These are phyloP conservation scores for Nidularia sp. DNA, from an alignment of 768 basidiomycete species.

Conservation along the genomic window DNA sequence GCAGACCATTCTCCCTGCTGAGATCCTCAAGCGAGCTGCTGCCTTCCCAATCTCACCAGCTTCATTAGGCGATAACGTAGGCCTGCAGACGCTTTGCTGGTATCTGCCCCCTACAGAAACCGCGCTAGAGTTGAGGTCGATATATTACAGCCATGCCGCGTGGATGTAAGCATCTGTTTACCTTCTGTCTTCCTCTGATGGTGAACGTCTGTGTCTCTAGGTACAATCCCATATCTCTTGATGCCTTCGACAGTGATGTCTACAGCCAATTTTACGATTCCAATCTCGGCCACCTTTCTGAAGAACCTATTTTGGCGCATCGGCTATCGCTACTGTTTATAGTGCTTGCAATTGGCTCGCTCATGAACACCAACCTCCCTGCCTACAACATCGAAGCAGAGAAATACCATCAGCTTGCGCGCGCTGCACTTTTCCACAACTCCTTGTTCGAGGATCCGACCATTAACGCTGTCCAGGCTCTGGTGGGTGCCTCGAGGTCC, in stretches of 20 bases:
- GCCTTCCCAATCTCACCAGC: slow-evolving; percentile 57
- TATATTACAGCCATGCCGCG: slow-evolving; percentile 61
- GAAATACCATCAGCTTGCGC: slow-evolving; percentile 65
- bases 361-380: slow-evolving; percentile 52
- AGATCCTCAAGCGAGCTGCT: slow-evolving; percentile 61
- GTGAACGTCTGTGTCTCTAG: slow-evolving; percentile 24
- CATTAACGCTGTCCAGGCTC: slow-evolving; percentile 60
- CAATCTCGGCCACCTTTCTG: slow-evolving; percentile 34
- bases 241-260: slow-evolving; percentile 58
- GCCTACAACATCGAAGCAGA: slow-evolving; percentile 67
- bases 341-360: slow-evolving; percentile 60
- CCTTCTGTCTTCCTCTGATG: slow-evolving; percentile 2
- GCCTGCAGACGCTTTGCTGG: slow-evolving; percentile 58
- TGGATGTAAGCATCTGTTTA: slow-evolving; percentile 54
- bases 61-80: slow-evolving; percentile 37
- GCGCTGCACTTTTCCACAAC: slow-evolving; percentile 59
- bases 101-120: slow-evolving; percentile 62
- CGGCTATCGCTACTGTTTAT: slow-evolving; percentile 63
- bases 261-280: slow-evolving; percentile 54
- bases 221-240: slow-evolving; percentile 64
- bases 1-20: slow-evolving; percentile 52
- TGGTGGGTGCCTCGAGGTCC: slow-evolving; percentile 37
- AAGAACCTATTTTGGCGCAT: slow-evolving; percentile 53
- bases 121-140: slow-evolving; percentile 56
- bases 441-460: slow-evolving; percentile 69